Percentiles rank a stretch among this genome's conserved stretches.
Conservation (phyloP, 495 filamentous ascomycete genomes). For the Aspergillus biplanus region DNA sequence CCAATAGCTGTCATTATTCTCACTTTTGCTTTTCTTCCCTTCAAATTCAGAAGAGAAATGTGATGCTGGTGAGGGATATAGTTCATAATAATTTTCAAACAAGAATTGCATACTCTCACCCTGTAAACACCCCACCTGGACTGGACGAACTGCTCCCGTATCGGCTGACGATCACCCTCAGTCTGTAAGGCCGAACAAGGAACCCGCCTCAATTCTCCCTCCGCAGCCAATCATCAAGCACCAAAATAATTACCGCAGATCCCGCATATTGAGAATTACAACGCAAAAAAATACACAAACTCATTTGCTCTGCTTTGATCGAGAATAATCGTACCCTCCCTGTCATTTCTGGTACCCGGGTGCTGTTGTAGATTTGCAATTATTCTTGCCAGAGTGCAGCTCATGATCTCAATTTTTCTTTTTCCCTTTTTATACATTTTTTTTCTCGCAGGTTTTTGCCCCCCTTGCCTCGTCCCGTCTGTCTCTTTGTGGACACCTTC, state of each 20-base stretch:
- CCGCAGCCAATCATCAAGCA: slow-evolving; percentile 1
- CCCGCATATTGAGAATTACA: slow-evolving; percentile 9
- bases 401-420: not conserved
- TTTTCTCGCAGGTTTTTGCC: slow-evolving; percentile 15
- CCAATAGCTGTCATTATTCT: too few relatives aligned
- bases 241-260: slow-evolving; percentile 7
- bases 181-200: slow-evolving; percentile 19
- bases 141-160: slow-evolving; percentile 1
- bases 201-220: not conserved
- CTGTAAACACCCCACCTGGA: not conserved
- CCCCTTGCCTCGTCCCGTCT: not conserved
- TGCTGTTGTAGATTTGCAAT: not conserved
- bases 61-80: too few relatives aligned
- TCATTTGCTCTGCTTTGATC: not conserved
- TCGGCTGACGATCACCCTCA: not conserved
- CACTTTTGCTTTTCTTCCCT: not conserved
- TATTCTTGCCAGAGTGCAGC: not conserved
- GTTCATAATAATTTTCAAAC: too few relatives aligned
- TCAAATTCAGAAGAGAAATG: not conserved
- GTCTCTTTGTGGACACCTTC: slow-evolving; percentile 22
- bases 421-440: slow-evolving; percentile 11
- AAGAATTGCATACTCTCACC: too few relatives aligned
- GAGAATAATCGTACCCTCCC: too few relatives aligned
- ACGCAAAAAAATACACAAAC: not conserved
- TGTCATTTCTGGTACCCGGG: too few relatives aligned